phyloP scores from a whole-genome alignment of 2,329 filamentous ascomycete genomes.

The Aphanocladium album region DNA sequence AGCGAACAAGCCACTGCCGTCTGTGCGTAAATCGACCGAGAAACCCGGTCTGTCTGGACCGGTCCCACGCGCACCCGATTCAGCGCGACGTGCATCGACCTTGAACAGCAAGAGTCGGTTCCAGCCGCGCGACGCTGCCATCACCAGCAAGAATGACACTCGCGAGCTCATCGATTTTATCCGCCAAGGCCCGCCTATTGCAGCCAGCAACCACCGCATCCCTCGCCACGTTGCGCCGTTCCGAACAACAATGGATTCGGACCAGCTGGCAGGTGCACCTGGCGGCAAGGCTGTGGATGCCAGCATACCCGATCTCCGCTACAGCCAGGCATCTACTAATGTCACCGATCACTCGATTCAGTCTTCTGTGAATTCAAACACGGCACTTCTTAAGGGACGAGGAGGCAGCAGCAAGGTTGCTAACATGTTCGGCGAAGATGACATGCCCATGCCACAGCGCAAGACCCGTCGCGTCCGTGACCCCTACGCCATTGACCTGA shows the following conservation, averaged over 20 bases:
- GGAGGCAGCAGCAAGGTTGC: slow-evolving; percentile 24
- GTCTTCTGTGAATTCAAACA: slow-evolving; percentile 70
- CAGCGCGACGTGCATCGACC: slow-evolving; percentile 30
- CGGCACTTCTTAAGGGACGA: slow-evolving; percentile 55
- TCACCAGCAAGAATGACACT: slow-evolving; percentile 60
- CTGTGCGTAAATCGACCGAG: slow-evolving; percentile 30
- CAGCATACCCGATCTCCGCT: slow-evolving; percentile 49
- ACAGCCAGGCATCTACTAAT: slow-evolving; percentile 52
- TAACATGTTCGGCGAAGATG: slow-evolving; percentile 44
- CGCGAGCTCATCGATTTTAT: slow-evolving; percentile 96
- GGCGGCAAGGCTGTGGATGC: slow-evolving; percentile 55
- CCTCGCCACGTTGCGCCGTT: slow-evolving; percentile 81
- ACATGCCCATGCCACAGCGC: slow-evolving; percentile 58
- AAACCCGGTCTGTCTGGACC: slow-evolving; percentile 15
- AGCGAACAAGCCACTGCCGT: slow-evolving; percentile 34
- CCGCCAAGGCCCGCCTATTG: slow-evolving; percentile 69
- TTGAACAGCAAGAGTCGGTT: slow-evolving; percentile 48
- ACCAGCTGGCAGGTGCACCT: slow-evolving; percentile 57
- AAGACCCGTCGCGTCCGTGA: slow-evolving; percentile 77
- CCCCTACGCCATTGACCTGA: slow-evolving; percentile 87
- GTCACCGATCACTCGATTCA: slow-evolving; percentile 55
- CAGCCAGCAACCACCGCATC: slow-evolving; percentile 58
- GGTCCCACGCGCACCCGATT: slow-evolving; percentile 22
- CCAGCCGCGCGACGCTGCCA: slow-evolving; percentile 66
- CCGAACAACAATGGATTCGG: slow-evolving; percentile 78